These are phyloP conservation scores for Naganishia onofrii DNA, from an alignment of 768 basidiomycete genomes.

Conservation along the genomic window DNA sequence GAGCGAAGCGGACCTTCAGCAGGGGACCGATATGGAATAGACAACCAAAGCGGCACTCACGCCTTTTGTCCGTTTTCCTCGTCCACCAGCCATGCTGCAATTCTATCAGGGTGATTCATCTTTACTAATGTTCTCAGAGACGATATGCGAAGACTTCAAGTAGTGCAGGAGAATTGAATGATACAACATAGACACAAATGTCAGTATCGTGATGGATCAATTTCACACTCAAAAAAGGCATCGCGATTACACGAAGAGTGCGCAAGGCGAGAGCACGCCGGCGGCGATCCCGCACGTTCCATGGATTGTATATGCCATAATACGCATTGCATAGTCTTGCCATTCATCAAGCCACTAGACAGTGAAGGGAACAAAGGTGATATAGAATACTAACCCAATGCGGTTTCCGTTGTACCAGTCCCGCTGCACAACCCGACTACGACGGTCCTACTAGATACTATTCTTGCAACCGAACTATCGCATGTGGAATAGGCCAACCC, in stretches of 20 bases:
- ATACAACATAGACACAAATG: constrained; percentile 8
- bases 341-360: neutral
- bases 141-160: neutral
- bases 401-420: neutral
- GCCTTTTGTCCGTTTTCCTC: constrained; percentile 78
- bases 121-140: constrained; percentile 43
- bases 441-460: neutral
- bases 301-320: constrained; percentile 15
- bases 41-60: constrained; percentile 60
- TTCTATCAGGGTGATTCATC: constrained; percentile 92
- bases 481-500: neutral
- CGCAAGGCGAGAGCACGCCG: neutral
- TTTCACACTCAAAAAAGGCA: neutral
- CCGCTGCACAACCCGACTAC: constrained; percentile 1
- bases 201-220: constrained; percentile 5
- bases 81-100: constrained; percentile 80
- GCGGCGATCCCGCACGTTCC: neutral
- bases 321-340: constrained; percentile 2
- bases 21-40: neutral
- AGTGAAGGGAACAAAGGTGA: neutral
- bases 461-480: neutral
- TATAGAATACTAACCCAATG: constrained; percentile 23
- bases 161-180: neutral
- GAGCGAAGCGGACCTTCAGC: neutral
- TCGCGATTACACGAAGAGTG: neutral